Base-by-base conservation (phyloP, 202 grass and related monocot species). In the Digitaria exilis region DNA sequence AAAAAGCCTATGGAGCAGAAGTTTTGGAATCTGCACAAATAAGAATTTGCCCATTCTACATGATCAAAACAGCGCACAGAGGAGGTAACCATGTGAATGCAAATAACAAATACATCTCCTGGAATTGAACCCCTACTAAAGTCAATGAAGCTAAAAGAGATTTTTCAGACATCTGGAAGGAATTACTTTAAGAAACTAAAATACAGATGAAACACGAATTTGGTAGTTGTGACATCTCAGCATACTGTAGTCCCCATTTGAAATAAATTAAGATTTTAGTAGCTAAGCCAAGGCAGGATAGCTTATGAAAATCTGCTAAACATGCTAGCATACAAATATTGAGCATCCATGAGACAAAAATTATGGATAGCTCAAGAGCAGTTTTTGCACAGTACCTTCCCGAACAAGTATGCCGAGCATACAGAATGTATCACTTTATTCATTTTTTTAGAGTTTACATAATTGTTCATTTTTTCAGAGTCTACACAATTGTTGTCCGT, bases 1-100 rank as follows among this genome's bases (percentile, higher is more conserved):
- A 67, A 98, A 98, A 71, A 98, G 92, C 75, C 95, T 93, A 88
- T 98, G 95, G 68, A 98, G 85, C 50, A 98, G 87, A 91, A 98
- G 89, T 87, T 97, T 97, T 39, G 95, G 95, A 79, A 97, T 92
- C 95, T 97, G 90, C 86, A 87, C 50, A 61, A 28, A 82, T 69
- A 80, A 64, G 12, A 41, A 83, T 73, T 39, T 50, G 59, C 35
- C 82, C 84, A 86, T 79, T 90, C 43, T 67, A 67, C 4, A 52
- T 74, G 60, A 17, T 79, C 31, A 75, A 39, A 79, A 73, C 6
- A 83, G 34, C 3, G 9, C 41, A 57, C 3, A 60, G 1, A 61
- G 16, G 1, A 57, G n/a, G 29, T 66, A 73, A 59, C 39, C 9
- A 69, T 42, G 75, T 25, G 3, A 5, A 58, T 67, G 50, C 37